These are phyloP conservation scores for Phialemonium atrogriseum DNA, from an alignment of 2,329 filamentous ascomycete species.

Conservation along the genomic window DNA sequence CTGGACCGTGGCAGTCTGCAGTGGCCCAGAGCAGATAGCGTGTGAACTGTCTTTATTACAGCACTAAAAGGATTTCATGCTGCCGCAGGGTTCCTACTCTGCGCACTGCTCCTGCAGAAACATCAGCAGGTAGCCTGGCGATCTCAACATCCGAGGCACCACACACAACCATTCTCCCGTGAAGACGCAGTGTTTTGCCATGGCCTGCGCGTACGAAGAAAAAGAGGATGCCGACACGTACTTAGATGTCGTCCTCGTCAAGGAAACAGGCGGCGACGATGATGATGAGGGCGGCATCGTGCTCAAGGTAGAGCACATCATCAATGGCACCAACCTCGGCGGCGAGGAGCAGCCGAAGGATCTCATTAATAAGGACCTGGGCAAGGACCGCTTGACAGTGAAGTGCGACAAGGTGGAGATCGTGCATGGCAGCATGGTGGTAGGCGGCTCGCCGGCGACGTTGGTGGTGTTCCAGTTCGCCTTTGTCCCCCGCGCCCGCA, in stretches of 20 bases:
- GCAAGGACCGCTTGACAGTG: constrained; percentile 1
- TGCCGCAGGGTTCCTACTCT: too few relatives aligned
- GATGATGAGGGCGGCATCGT: background rate
- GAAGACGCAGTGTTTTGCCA: too few relatives aligned
- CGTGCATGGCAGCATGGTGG: constrained; percentile 1
- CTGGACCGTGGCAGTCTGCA: too few relatives aligned
- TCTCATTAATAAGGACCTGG: background rate
- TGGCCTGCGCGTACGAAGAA: too few relatives aligned
- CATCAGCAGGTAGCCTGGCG: too few relatives aligned
- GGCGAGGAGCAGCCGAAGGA: constrained; percentile 1
- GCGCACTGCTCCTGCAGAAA: too few relatives aligned
- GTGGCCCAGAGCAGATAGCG: too few relatives aligned
- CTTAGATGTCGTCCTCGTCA: background rate
- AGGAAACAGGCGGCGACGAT: background rate
- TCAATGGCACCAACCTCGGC: background rate
- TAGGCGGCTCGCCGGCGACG: constrained; percentile 3
- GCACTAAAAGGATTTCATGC: too few relatives aligned
- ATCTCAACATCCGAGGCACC: too few relatives aligned
- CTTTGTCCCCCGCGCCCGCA: background rate
- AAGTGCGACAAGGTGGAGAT: constrained; percentile 1
- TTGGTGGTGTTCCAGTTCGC: constrained; percentile 3
- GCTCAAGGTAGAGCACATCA: background rate
- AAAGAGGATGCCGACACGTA: background rate
- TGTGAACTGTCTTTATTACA: too few relatives aligned
- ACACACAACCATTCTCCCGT: too few relatives aligned